Conservation (phyloP, 1,284 basidiomycete genomes). For the Apiotrichum sp. region DNA sequence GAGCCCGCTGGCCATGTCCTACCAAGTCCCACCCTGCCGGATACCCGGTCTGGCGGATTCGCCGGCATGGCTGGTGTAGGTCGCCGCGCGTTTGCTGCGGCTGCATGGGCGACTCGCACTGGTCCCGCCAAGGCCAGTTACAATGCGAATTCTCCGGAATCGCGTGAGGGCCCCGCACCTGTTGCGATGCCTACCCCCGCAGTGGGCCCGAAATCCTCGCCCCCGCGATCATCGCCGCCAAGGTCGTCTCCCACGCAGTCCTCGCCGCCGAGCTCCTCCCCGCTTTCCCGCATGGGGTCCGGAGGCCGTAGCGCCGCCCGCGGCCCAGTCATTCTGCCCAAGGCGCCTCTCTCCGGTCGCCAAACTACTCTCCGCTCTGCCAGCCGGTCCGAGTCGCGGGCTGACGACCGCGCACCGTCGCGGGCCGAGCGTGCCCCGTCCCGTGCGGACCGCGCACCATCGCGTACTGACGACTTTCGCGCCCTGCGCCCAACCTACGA, state of each 20-base stretch:
- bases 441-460: background rate
- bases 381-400: background rate
- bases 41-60: constrained; percentile 68
- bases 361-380: background rate
- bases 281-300: background rate
- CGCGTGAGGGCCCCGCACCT: too few relatives aligned
- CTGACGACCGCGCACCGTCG: background rate
- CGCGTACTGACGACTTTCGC: constrained; percentile 6
- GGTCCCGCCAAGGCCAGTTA: constrained; percentile 11
- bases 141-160: background rate
- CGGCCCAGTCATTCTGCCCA: constrained; percentile 20
- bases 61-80: constrained; percentile 88
- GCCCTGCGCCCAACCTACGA: background rate
- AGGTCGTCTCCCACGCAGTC: background rate
- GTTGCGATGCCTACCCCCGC: too few relatives aligned
- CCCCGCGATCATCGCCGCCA: background rate
- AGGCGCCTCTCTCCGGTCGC: constrained; percentile 20
- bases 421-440: background rate
- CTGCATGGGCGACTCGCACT: constrained; percentile 51
- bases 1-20: constrained; percentile 17
- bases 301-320: constrained; percentile 1
- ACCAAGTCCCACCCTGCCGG: constrained; percentile 42
- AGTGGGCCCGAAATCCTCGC: too few relatives aligned
- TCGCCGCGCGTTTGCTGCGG: constrained; percentile 73
- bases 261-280: background rate